Evolutionary conservation across 768 basidiomycete genomes (phyloP).

Genomic region (Serendipita sp.): DNA sequence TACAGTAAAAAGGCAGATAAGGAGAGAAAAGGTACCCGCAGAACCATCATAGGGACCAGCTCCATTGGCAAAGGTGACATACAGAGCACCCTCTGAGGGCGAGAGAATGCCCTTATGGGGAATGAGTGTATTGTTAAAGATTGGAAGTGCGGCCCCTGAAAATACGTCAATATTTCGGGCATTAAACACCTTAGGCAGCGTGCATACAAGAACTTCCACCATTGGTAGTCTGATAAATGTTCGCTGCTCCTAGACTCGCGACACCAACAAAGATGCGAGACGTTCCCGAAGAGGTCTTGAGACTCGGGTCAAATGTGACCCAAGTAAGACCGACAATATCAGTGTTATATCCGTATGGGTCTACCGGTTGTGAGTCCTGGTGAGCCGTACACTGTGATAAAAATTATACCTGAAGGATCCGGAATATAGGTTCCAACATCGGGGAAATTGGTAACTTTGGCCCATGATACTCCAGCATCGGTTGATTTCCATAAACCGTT

Average conservation of each 20-base stretch:
- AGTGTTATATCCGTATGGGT: constrained; percentile 19
- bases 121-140: constrained; percentile 40
- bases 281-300: constrained; percentile 31
- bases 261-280: constrained; percentile 54
- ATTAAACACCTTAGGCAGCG: no score
- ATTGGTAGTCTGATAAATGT: constrained; percentile 41
- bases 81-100: constrained; percentile 38
- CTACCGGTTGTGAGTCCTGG: neutral
- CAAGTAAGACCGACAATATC: constrained; percentile 34
- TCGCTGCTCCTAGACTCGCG: constrained; percentile 36
- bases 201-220: constrained; percentile 38
- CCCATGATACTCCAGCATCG: constrained; percentile 41
- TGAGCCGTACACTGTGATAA: no score
- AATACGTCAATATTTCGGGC: no score
- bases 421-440: constrained; percentile 28
- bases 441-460: constrained; percentile 41
- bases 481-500: constrained; percentile 54
- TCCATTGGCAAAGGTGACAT: constrained; percentile 45
- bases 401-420: no score
- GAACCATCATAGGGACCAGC: constrained; percentile 51
- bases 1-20: no score
- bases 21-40: constrained; percentile 1
- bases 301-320: constrained; percentile 38
- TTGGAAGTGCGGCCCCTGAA: constrained; percentile 26
- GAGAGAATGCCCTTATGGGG: constrained; percentile 55